phyloP scores from a whole-genome alignment of 805 yeast species.

The Peterozyma toletana region DNA sequence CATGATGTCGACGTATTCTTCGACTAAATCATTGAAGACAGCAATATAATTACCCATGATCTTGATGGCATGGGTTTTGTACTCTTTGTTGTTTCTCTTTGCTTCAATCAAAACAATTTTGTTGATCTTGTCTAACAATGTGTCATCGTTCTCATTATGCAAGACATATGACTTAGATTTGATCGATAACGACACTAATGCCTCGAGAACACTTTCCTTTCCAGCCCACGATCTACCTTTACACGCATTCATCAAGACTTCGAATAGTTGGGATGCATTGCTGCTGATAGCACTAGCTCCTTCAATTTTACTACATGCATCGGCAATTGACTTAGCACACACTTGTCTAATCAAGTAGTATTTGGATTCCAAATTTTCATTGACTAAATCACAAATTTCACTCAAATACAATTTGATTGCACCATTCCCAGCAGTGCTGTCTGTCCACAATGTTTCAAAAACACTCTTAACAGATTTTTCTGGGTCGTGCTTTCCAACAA shows the following conservation, averaged over 20 bases:
- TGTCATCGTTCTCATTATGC: conserved; percentile 16
- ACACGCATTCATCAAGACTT: conserved; percentile 49
- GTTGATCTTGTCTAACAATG: conserved; percentile 28
- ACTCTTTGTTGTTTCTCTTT: conserved; percentile 55
- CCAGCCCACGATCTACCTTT: conserved; percentile 86
- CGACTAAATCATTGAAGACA: conserved; percentile 27
- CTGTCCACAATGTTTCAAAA: conserved; percentile 70
- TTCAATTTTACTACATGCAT: conserved; percentile 42
- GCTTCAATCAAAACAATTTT: conserved; percentile 52
- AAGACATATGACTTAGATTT: conserved; percentile 33
- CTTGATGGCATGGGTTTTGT: conserved; percentile 50
- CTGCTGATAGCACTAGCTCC: conserved; percentile 18
- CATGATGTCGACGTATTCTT: conserved; percentile 29
- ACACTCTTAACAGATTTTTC: conserved; percentile 33
- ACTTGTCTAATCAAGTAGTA: conserved; percentile 61
- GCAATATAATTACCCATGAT: conserved; percentile 44
- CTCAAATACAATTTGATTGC: conserved; percentile 60
- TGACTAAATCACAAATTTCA: conserved; percentile 56
- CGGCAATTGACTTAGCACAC: conserved; percentile 61
- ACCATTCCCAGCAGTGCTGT: conserved; percentile 70
- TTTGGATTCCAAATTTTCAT: conserved; percentile 43
- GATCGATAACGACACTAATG: conserved; percentile 52
- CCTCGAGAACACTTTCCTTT: conserved; percentile 67
- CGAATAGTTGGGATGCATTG: conserved; percentile 30
- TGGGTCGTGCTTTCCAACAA: conserved; percentile 67